Evolutionary conservation across 352 stramenopile genomes (phyloP).

Genomic region (Pythium monospermum): DNA sequence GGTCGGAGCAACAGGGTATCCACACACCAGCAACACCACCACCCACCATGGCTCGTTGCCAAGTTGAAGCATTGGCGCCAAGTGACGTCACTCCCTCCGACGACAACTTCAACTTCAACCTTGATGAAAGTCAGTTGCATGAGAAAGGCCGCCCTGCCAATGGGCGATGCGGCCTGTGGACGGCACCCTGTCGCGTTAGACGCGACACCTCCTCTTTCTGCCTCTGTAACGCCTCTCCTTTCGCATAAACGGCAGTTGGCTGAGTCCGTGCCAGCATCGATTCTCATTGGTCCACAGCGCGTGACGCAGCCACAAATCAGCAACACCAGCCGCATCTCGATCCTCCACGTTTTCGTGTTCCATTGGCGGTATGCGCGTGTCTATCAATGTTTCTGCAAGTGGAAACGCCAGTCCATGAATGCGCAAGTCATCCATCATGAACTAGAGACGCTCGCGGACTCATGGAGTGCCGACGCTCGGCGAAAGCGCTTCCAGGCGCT

Average conservation of each 20-base stretch:
- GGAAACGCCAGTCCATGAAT: slow-evolving; percentile 13
- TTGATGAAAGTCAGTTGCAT: not conserved
- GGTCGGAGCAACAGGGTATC: no score
- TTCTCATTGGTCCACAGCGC: slow-evolving; percentile 6
- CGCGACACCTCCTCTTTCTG: not conserved
- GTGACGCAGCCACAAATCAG: not conserved
- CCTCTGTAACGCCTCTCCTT: no score
- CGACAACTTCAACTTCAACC: slow-evolving; percentile 19
- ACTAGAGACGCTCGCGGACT: slow-evolving; percentile 12
- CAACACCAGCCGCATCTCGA: slow-evolving; percentile 8
- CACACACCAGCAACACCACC: no score
- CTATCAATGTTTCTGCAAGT: slow-evolving; percentile 21
- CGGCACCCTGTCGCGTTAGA: slow-evolving; percentile 5
- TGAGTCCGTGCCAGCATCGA: no score
- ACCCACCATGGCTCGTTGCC: not conserved
- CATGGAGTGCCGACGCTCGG: slow-evolving; percentile 8
- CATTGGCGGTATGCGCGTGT: slow-evolving; percentile 22
- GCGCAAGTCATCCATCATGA: slow-evolving; percentile 17
- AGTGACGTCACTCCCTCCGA: not conserved
- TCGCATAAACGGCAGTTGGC: no score
- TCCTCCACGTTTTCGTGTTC: slow-evolving; percentile 20
- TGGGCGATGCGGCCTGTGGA: no score
- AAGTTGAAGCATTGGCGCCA: not conserved
- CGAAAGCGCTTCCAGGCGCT: slow-evolving; percentile 1
- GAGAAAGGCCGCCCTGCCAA: no score